These are phyloP conservation scores for Microglena sp. DNA, from an alignment of 139 green algal species.

Conservation along the genomic window DNA sequence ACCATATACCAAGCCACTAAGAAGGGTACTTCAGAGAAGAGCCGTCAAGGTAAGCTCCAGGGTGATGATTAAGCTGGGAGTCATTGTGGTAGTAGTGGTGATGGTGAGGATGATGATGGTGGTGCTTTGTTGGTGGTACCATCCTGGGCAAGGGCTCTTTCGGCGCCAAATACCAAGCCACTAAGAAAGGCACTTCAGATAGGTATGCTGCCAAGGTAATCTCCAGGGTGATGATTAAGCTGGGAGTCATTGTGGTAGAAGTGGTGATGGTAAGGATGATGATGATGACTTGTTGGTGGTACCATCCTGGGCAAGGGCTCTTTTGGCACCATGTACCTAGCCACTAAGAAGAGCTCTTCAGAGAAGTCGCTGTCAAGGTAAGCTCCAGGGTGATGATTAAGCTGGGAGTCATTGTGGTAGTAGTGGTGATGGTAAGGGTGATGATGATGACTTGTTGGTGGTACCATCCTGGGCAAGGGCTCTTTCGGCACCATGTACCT, in stretches of 20 bases:
- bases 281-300: no score
- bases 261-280: no score
- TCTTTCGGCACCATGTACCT: conserved; percentile 60
- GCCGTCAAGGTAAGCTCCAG: conserved; percentile 28
- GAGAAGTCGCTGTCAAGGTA: conserved; percentile 33
- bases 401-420: no score
- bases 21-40: conserved; percentile 30
- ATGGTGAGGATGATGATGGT: no score
- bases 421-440: no score
- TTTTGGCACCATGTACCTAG: conserved; percentile 56
- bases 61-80: no score
- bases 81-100: no score
- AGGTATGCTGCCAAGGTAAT: conserved; percentile 15
- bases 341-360: conserved; percentile 29
- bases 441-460: no score
- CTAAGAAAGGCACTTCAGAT: conserved; percentile 26
- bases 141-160: conserved; percentile 52
- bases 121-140: conserved; percentile 29
- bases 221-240: no score
- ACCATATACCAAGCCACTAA: conserved; percentile 43
- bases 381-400: no score
- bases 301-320: conserved; percentile 55
- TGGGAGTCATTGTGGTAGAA: no score
- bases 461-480: conserved; percentile 51
- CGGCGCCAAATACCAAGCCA: conserved; percentile 35